Evolutionary conservation across 352 stramenopile species (phyloP).

Genomic region (Blastocystis hominis): DNA sequence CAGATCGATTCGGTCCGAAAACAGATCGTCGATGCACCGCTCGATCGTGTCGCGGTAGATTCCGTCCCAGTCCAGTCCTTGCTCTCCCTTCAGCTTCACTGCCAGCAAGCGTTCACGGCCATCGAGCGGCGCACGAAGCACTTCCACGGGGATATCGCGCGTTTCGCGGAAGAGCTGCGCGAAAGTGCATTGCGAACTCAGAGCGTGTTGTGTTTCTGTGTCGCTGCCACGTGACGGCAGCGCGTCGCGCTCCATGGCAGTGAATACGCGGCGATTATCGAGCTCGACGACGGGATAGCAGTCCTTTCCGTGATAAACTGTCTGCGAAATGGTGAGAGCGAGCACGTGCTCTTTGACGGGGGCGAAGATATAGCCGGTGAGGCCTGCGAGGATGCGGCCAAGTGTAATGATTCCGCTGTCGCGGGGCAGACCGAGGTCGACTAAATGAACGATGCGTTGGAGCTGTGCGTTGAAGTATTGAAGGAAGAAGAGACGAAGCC

Average conservation of each 20-base stretch:
- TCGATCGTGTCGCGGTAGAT: slow-evolving; percentile 59
- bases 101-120: slow-evolving; percentile 58
- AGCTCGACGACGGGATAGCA: slow-evolving; percentile 46
- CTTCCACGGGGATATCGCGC: not conserved
- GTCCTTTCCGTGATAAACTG: slow-evolving; percentile 30
- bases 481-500: slow-evolving; percentile 19
- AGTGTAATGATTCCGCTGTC: not conserved
- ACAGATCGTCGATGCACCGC: slow-evolving; percentile 48
- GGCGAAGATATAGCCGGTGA: not conserved
- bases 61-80: slow-evolving; percentile 60
- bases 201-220: not conserved
- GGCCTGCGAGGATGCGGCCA: not conserved
- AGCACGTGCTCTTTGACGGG: slow-evolving; percentile 46
- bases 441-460: slow-evolving; percentile 6
- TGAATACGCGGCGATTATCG: slow-evolving; percentile 43
- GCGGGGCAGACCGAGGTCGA: not conserved
- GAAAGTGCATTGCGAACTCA: slow-evolving; percentile 41
- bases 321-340: slow-evolving; percentile 34
- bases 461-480: slow-evolving; percentile 42
- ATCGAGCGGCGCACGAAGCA: slow-evolving; percentile 53
- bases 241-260: not conserved
- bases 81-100: slow-evolving; percentile 58
- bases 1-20: slow-evolving; percentile 43
- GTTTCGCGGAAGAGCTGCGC: slow-evolving; percentile 49
- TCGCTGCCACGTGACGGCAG: not conserved